Conservation (phyloP, 352 stramenopile genomes). For the Pythium utonaiense region DNA sequence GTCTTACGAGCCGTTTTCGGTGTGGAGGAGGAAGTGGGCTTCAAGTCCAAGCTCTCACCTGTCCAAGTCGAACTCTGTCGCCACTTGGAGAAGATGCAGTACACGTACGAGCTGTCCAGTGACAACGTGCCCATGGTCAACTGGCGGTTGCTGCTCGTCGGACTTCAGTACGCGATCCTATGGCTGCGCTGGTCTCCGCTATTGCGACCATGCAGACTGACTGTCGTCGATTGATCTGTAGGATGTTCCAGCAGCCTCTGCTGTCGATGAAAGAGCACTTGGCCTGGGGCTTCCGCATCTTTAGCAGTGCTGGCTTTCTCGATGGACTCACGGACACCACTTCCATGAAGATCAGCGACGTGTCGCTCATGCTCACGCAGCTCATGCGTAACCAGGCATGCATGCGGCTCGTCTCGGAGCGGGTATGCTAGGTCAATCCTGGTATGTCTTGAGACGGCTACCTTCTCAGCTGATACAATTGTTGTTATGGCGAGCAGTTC, state of each 20-base stretch:
- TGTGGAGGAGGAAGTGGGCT: slow-evolving; percentile 29
- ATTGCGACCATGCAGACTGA: not conserved
- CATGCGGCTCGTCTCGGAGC: slow-evolving; percentile 47
- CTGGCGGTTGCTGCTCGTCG: slow-evolving; percentile 59
- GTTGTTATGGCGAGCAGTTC: slow-evolving; percentile 27
- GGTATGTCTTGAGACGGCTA: not conserved
- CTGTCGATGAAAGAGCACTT: slow-evolving; percentile 51
- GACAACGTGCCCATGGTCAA: slow-evolving; percentile 58
- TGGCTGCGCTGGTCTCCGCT: not conserved
- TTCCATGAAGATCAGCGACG: slow-evolving; percentile 33
- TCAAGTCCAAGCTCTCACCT: slow-evolving; percentile 16
- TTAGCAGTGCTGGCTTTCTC: slow-evolving; percentile 47
- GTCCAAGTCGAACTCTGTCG: slow-evolving; percentile 37
- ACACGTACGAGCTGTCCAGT: slow-evolving; percentile 47
- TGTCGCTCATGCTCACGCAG: slow-evolving; percentile 54
- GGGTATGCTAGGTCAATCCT: too few species aligned
- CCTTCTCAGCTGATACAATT: not conserved
- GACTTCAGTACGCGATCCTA: slow-evolving; percentile 34
- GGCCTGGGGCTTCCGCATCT: slow-evolving; percentile 54
- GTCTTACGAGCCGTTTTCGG: slow-evolving; percentile 57
- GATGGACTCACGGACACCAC: slow-evolving; percentile 32
- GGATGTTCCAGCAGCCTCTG: slow-evolving; percentile 60
- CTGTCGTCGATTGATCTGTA: not conserved
- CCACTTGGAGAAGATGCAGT: slow-evolving; percentile 62
- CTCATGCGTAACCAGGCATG: slow-evolving; percentile 43